Base-by-base conservation (phyloP, 108 stramenopile species). In the Cyclotella baltica region DNA sequence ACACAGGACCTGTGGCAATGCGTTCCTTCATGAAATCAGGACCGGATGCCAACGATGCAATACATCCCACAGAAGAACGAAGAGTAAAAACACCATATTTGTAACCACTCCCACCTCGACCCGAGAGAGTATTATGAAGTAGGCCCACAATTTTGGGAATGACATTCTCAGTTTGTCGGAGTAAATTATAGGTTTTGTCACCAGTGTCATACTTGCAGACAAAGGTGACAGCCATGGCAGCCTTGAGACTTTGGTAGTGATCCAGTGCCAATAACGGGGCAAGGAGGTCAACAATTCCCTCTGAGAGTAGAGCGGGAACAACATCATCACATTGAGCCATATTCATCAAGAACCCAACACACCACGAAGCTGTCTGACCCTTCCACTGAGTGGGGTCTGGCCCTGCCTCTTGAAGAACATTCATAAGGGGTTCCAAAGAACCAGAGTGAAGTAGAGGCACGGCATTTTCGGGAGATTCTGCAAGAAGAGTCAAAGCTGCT, bases 1-100 rank as follows among this genome's bases (percentile, higher is more conserved):
- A 96, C 20, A 96, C 94, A 15, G 90, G 91, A 29, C 81, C 83
- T 15, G 94, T 96, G 16, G 94, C 92, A 58, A 96, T 93, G 19
- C 94, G 73, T 70, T 96, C 94, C 79, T 96, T 96, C 94, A 93
- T 96, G 51, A 96, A 96, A 52, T 96, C 95, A 33, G 95, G 95
- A 29, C 95, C 95, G 16, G 88, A 83, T n/a, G 95, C 95, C 57
- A 96, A 68, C 37, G 95, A 89, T 18, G 95, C 80, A 40, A 96
- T 96, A 80, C 95, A 96, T 20, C 95, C 95, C 18, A 96, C 95
- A 19, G 92, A 93, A 13, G 91, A 90, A 40, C 95, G 86, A 1
- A 96, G 89, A 48, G 92, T 96, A 81, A 96, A 96, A 15, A 96
- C 95, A 29, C 95, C 95, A 62, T 96, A 96, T 79, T 96, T 96